phyloP scores from a whole-genome alignment of 1,284 basidiomycete species.

The Leccinum colubrinum region DNA sequence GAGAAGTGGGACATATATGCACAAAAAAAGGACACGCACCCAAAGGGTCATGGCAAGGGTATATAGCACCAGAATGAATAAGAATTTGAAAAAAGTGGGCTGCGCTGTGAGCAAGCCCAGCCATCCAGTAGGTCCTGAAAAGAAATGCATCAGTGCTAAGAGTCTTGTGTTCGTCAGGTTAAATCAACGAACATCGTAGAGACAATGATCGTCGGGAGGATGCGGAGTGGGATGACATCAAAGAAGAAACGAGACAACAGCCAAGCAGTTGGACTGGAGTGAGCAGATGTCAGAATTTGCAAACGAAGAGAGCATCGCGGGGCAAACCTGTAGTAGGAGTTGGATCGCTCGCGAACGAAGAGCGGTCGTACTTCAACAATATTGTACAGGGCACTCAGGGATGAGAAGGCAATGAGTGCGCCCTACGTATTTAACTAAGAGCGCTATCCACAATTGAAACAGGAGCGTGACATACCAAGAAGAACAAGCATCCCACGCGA shows the following conservation, averaged over 20 bases:
- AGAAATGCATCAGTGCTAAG: slow-evolving; percentile 17
- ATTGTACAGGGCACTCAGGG: slow-evolving; percentile 85
- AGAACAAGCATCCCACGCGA: slow-evolving; percentile 87
- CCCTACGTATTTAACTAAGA: slow-evolving; percentile 46
- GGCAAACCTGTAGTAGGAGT: slow-evolving; percentile 70
- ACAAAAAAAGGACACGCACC: slow-evolving; percentile 44
- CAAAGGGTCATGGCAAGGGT: slow-evolving; percentile 82
- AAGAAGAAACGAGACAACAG: slow-evolving; percentile 80
- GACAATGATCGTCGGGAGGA: slow-evolving; percentile 83
- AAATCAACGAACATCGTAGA: slow-evolving; percentile 61
- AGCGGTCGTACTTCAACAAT: slow-evolving; percentile 77
- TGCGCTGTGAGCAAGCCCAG: slow-evolving; percentile 71
- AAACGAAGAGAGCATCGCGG: background rate
- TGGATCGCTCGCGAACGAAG: slow-evolving; percentile 85
- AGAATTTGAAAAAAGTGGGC: slow-evolving; percentile 79
- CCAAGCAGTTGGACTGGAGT: slow-evolving; percentile 77
- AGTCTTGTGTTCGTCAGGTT: slow-evolving; percentile 1
- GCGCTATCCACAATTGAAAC: background rate
- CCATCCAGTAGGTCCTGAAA: slow-evolving; percentile 86
- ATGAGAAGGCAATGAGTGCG: slow-evolving; percentile 83
- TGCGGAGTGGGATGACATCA: slow-evolving; percentile 80
- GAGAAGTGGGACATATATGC: background rate
- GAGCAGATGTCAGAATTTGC: slow-evolving; percentile 11
- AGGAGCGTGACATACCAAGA: slow-evolving; percentile 59
- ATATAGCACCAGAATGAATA: slow-evolving; percentile 75